Evolutionary conservation across 78 protist genomes (phyloP).

Genomic region (Tieghemostelium lacteum): DNA sequence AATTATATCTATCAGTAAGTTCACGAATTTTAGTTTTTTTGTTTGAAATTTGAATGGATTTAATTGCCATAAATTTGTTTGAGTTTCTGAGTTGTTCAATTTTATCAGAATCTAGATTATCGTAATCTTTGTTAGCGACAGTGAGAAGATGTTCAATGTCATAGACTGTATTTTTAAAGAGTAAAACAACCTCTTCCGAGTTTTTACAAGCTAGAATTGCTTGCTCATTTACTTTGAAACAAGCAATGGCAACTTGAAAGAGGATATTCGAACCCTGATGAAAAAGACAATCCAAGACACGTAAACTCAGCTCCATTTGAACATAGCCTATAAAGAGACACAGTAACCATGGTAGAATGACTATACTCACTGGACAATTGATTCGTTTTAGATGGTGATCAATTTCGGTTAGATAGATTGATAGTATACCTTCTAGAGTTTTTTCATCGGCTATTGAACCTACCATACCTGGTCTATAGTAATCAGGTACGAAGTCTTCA

Average conservation of each 20-base stretch:
- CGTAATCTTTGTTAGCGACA: slow-evolving; percentile 20
- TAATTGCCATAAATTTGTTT: slow-evolving; percentile 66
- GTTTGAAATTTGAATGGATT: slow-evolving; percentile 31
- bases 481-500: slow-evolving; percentile 77
- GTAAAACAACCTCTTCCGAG: slow-evolving; percentile 26
- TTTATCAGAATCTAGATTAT: slow-evolving; percentile 50
- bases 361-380: slow-evolving; percentile 36
- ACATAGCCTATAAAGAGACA: slow-evolving; percentile 52
- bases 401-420: slow-evolving; percentile 1
- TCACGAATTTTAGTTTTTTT: slow-evolving; percentile 59
- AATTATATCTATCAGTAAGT: slow-evolving; percentile 29
- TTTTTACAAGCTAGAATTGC: slow-evolving; percentile 26
- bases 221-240: slow-evolving; percentile 18
- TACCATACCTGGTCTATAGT: slow-evolving; percentile 70
- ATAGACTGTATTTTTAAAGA: background rate
- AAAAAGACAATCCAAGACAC: slow-evolving; percentile 76
- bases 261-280: slow-evolving; percentile 60
- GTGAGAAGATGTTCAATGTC: slow-evolving; percentile 30
- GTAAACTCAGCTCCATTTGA: slow-evolving; percentile 47
- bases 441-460: slow-evolving; percentile 81
- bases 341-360: slow-evolving; percentile 78
- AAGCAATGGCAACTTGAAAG: slow-evolving; percentile 45
- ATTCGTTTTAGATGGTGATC: slow-evolving; percentile 41
- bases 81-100: slow-evolving; percentile 61
- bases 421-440: slow-evolving; percentile 36